These are phyloP conservation scores for Lichtheimia ramosa DNA, from an alignment of 371 early-diverging fungal species.

Conservation along the genomic window DNA sequence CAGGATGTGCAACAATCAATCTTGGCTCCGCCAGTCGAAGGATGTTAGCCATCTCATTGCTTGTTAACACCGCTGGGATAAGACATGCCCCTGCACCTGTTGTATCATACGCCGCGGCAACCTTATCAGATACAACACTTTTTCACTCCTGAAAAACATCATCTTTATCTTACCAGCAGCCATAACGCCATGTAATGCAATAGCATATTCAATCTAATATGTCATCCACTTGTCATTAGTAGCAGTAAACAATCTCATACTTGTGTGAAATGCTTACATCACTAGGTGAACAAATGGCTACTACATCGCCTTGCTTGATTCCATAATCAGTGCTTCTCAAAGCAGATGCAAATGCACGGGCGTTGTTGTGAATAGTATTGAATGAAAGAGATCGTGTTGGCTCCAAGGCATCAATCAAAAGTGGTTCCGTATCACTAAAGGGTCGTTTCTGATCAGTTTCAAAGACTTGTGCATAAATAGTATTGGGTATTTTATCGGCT, in stretches of 20 bases:
- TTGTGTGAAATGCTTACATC: slow-evolving; percentile 1
- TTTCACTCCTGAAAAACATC: no score
- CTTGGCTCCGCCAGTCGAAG: no score
- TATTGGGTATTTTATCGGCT: no score
- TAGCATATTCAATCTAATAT: neutral
- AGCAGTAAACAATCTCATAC: no score
- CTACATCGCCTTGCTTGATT: neutral
- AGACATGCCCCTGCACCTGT: no score
- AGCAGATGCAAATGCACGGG: neutral
- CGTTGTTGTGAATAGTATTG: neutral
- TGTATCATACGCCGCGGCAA: no score
- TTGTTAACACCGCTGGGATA: no score
- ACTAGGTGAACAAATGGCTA: neutral
- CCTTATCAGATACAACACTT: no score
- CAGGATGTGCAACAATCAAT: no score
- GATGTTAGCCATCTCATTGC: no score
- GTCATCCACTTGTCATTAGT: no score
- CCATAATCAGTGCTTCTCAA: neutral
- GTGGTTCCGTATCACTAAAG: neutral
- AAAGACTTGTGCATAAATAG: neutral
- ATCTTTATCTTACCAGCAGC: neutral
- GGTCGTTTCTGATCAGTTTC: neutral
- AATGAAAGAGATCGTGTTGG: neutral
- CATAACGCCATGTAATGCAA: neutral
- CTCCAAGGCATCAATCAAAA: neutral